phyloP scores from a whole-genome alignment of 1,139 yeast genomes.

The Blastobotrys proliferans region DNA sequence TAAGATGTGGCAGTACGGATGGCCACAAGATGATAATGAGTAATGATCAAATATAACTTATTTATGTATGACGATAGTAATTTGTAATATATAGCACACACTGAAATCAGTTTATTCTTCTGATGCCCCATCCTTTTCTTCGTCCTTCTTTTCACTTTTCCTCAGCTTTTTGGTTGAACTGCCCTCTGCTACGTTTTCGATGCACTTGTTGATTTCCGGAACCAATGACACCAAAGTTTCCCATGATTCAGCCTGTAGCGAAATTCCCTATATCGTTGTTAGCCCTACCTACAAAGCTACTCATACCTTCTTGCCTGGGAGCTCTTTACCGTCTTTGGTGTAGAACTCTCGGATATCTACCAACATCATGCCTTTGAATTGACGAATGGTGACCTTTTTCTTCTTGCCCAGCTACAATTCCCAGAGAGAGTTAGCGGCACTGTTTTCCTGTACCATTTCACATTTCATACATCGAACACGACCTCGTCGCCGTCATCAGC shows the following conservation, averaged over 20 bases:
- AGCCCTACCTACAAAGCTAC: neutral
- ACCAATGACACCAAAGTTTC: conserved; percentile 47
- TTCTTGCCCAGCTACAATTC: conserved; percentile 51
- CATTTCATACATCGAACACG: neutral
- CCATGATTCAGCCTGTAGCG: conserved; percentile 72
- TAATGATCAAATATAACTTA: neutral
- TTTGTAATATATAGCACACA: too few species aligned
- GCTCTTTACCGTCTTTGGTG: conserved; percentile 51
- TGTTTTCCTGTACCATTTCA: neutral
- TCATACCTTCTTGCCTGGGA: conserved; percentile 68
- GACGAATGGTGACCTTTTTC: conserved; percentile 67
- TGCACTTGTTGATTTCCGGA: conserved; percentile 57
- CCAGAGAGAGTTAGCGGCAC: neutral
- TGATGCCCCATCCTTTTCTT: conserved; percentile 1
- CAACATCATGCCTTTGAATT: conserved; percentile 58
- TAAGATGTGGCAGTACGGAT: conserved; percentile 1
- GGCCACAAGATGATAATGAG: neutral
- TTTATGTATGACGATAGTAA: too few species aligned
- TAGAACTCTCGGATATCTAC: conserved; percentile 83
- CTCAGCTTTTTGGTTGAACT: neutral
- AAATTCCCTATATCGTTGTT: conserved; percentile 49
- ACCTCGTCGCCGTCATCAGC: neutral
- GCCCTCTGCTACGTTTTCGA: conserved; percentile 10
- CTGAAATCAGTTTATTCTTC: neutral
- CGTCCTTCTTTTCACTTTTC: neutral